Evolutionary conservation across 495 filamentous ascomycete genomes (phyloP), one percentile per base, ranked within the genome.

Genomic region (Penicillium canariense): DNA sequence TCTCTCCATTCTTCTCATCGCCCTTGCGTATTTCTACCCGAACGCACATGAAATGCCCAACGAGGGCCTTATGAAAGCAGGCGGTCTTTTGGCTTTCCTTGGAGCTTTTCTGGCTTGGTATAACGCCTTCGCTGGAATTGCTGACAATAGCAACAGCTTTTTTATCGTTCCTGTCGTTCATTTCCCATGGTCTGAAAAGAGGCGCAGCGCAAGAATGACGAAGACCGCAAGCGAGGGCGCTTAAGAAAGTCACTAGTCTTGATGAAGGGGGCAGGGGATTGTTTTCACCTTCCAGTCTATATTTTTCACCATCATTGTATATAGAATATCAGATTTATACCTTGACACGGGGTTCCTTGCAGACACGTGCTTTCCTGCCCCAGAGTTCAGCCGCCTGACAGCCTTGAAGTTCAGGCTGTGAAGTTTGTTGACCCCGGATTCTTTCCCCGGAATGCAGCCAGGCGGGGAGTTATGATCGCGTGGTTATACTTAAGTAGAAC

Each of bases 71-170:
- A 75, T 81, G 61, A 85, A 85, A 68, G 85, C 89, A 17, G 91
- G 90, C 32, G 92, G 91, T 43, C 79, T 84, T 54, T 95, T 96
- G 55, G 89, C 87, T 25, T 70, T 96, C 50, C 56, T 95, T 1
- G 87, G 88, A 0, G 87, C 90, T 1, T 96, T 97, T 70, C 60
- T 89, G 54, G 90, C 90, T 3, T 96, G 91, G 92, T 96, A 93
- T 68, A 90, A 91, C 61, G 90, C 90, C 11, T 77, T 96, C 61
- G 91, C 90, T 46, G 91, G 92, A 86, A 83, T 96, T 59, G 87
- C 86, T 18, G 91, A 96, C 65, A 68, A 65, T 34, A 80, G 73
- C 68, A 89, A 87, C 72, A 91, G 88, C 63, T 96, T 96, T 84
- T 91, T 96, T 77, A 71, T 92, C 60, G 77, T 93, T 61, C 91